Base-by-base conservation (phyloP, 345 rosid genomes). In the Lagerstroemia speciosa region DNA sequence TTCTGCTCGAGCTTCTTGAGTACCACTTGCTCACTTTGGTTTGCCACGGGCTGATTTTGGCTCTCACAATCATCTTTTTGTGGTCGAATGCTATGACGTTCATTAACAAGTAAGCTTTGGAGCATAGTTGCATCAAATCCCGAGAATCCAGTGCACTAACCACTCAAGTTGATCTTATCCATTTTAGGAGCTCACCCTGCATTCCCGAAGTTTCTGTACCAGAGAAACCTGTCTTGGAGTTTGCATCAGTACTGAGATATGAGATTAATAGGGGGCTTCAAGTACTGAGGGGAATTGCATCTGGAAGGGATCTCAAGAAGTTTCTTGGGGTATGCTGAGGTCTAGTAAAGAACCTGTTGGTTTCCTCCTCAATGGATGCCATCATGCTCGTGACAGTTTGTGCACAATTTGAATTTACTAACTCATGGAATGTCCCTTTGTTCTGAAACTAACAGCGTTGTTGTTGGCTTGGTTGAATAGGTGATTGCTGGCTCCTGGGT, bases 61-160 rank as follows among this genome's bases (percentile, higher is more conserved):
- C 83, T 68, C 89, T 95, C 38, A 94, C 96, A 0, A 67, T 90
- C 41, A 79, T 90, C 75, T 95, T 92, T 80, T 74, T 95, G 86
- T 95, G 92, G 92, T 88, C 98, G 22, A 95, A 91, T 81, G 98
- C 88, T 33, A 72, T 77, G 67, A 79, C 86, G 64, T 89, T 92
- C 72, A 88, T 95, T 72, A 86, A 88, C 86, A 95, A 95, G 99
- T 95, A 81, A 79, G 93, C 27, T 30, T 73, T 71, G 19, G 8
- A 71, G 38, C 7, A 19, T n/a, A 29, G 32, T 24, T 65, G 12
- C 15, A 5, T 36, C 46, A 9, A 19, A 32, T 34, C 52, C 19
- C 62, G 10, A 1, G 32, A 52, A 11, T 19, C 33, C 16, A 8
- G 0, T 27, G 19, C 27, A 8, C 0, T 8, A 46, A 62, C 55